Base-by-base conservation (phyloP, 1,284 basidiomycete genomes). In the Phellinidium pouzarii region DNA sequence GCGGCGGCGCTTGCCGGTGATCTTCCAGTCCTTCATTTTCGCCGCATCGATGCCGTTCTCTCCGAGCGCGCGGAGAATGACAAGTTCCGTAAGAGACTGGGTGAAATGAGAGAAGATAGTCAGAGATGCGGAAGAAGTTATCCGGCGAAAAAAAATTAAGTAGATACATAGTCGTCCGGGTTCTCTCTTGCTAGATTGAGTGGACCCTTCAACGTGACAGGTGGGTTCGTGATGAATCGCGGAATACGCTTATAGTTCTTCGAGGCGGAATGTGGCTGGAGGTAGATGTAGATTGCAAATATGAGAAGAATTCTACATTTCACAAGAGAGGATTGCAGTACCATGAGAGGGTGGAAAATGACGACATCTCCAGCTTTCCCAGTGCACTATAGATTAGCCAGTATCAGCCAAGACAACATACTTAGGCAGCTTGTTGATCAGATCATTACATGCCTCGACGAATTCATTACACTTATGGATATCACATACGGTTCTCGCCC, bases 161-260 rank as follows among this genome's bases (percentile, higher is more conserved):
- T 8, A 14, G 11, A 40, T 27, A 59, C 65, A 50, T 68, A 72
- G 38, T 68, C 65, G 1, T 50, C 52, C 8, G 64, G 62, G 48
- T 71, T 57, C 23, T 54, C 54, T n/a, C 70, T 64, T 54, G 67
- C 64, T 53, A 70, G 60, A 48, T 69, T 65, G 56, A 71, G 65
- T 2, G 71, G 69, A 37, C 63, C 64, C 38, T 66, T 66, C 47
- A 71, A 59, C 6, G 64, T 64, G 0, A 71, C 67, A 1, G 69
- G 66, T 14, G 71, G 70, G 48, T 71, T 72, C 0, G 70, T 71
- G 55, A 72, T 70, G 49, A 72, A 65, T 1, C 70, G 59, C 23
- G 68, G 60, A 44, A 68, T 58, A 48, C 70, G 61, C 19, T 66
- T 58, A 47, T 67, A 62, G 55, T 69, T 69, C 62, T 65, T 67